Base-by-base conservation (phyloP, 768 basidiomycete genomes). In the Lactarius sp. region DNA sequence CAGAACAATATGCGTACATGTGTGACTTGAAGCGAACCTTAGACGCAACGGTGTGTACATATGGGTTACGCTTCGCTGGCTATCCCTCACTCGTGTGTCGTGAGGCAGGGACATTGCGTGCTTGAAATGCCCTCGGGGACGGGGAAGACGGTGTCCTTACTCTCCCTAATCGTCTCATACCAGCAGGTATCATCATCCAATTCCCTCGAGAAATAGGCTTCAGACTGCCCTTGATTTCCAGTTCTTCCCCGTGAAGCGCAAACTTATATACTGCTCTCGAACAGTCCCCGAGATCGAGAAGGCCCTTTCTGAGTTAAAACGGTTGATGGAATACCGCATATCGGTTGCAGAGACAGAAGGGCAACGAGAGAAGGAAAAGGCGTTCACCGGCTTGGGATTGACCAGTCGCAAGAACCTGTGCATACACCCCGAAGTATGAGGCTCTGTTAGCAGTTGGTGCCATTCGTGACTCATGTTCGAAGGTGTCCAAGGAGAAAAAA, bases 101-200 rank as follows among this genome's bases (percentile, higher is more conserved):
- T 20, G 59, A 47, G 69, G 42, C 71, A 98, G 94, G 97, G 97
- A 55, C 97, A 99, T 69, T 98, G 97, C 73, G 93, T 98, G n/a
- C 82, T 99, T 42, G 97, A 99, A 79, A 99, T 99, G 97, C 97
- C 97, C 66, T 98, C 97, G 12, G 97, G 97, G 16, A 99, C 97
- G 22, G 97, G 97, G 27, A 99, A 99, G 79, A 99, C 97, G 0
- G 97, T 99, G 31, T 98, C 94, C 12, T 79, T 99, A 9, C 80
- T 99, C 18, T 94, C 92, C 2, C 77, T 99, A 60, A 99, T 99
- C 76, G 90, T 99, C 42, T 97, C 96, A 14, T 99, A 98, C 72
- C 96, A 98, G 76, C 94, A 97, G 79, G 96, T 91, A 54, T 34
- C 16, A 14, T 34, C 16, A 14, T n/a, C 6, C 16, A 42, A 9